phyloP scores from a whole-genome alignment of 208 protist species.

The Trypanosoma caninum region DNA sequence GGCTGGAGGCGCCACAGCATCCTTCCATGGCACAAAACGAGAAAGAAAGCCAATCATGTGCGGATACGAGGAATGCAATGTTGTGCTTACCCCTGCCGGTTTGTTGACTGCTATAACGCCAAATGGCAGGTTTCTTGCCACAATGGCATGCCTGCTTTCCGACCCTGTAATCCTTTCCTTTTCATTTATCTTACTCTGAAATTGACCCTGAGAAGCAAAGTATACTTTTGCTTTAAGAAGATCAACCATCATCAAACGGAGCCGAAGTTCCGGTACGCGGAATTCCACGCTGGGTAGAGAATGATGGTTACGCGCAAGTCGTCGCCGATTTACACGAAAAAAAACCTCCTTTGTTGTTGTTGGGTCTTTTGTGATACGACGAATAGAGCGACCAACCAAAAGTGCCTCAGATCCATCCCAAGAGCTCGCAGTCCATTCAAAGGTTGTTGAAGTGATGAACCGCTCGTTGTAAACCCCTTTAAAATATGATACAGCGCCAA shows the following conservation, averaged over 20 bases:
- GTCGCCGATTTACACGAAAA: conserved; percentile 29
- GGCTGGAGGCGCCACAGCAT: conserved; percentile 21
- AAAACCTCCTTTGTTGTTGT: conserved; percentile 51
- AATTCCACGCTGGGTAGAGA: neutral
- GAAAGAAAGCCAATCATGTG: conserved; percentile 44
- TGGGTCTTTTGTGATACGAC: conserved; percentile 50
- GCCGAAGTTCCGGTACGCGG: conserved; percentile 29
- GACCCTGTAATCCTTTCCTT: neutral
- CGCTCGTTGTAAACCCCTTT: conserved; percentile 49
- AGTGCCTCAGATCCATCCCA: conserved; percentile 39
- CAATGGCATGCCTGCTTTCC: conserved; percentile 4
- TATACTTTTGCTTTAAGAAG: conserved; percentile 21
- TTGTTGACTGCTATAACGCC: conserved; percentile 64
- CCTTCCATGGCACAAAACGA: conserved; percentile 40
- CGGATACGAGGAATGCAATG: conserved; percentile 49
- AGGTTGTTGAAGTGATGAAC: conserved; percentile 25
- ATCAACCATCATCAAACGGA: conserved; percentile 36
- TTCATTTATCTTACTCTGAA: neutral
- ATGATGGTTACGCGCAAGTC: too few species aligned
- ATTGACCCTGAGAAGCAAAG: conserved; percentile 6
- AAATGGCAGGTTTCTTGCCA: conserved; percentile 42
- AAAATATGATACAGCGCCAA: conserved; percentile 48
- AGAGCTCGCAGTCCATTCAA: conserved; percentile 16
- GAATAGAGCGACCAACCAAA: conserved; percentile 55
- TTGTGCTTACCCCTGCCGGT: conserved; percentile 54